Conservation (phyloP, 192 early-diverging fungal species). For the Umbelopsis sp. region DNA sequence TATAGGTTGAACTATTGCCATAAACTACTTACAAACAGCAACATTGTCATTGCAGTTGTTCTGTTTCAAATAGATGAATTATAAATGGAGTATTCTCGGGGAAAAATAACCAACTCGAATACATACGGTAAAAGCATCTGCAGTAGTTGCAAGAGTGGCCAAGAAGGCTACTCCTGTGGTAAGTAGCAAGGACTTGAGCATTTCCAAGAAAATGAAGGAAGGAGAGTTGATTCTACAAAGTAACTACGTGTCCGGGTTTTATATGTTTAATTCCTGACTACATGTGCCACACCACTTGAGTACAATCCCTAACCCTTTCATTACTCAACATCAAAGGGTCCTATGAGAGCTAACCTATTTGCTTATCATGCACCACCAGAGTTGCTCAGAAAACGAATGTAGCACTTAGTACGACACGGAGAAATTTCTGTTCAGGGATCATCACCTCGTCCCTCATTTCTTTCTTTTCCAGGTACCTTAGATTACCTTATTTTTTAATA, state of each 20-base stretch:
- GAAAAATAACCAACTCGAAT: not conserved
- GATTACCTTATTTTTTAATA: too few species aligned
- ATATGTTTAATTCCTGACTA: conserved; percentile 2
- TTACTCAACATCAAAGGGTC: not conserved
- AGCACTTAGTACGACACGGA: conserved; percentile 13
- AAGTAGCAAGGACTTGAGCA: not conserved
- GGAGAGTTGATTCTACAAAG: not conserved
- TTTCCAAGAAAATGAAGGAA: not conserved
- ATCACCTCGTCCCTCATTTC: too few species aligned
- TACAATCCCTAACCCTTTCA: not conserved
- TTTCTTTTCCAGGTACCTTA: too few species aligned
- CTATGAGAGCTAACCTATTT: not conserved
- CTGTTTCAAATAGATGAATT: not conserved
- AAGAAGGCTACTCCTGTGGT: conserved; percentile 4
- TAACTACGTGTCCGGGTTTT: not conserved
- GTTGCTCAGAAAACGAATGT: not conserved
- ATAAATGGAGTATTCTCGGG: not conserved
- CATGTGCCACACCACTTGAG: not conserved
- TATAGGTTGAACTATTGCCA: not conserved
- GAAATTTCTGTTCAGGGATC: not conserved
- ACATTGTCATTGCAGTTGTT: conserved; percentile 40
- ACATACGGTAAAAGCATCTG: conserved; percentile 3
- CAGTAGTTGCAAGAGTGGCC: not conserved
- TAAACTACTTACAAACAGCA: conserved; percentile 31
- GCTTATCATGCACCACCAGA: not conserved